Percentiles rank a stretch among this genome's conserved stretches.
phyloP scores from a whole-genome alignment of 768 basidiomycete species.

The Lyophyllum semitale region DNA sequence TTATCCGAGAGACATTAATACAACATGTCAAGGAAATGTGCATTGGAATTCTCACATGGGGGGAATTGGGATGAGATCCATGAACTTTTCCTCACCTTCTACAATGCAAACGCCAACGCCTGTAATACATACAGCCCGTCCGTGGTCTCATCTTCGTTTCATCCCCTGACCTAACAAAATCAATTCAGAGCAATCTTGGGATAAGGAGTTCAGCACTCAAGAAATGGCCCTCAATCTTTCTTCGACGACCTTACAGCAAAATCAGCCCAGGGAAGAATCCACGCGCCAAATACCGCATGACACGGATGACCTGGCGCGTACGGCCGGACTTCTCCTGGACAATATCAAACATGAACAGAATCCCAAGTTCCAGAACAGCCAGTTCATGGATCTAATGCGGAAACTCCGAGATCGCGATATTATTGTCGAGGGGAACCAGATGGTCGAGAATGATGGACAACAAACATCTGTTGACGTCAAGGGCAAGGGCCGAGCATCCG shows the following conservation, averaged over 20 bases:
- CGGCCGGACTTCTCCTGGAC: slow-evolving; percentile 77
- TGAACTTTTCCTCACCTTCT: slow-evolving; percentile 32
- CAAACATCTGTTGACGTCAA: slow-evolving; percentile 46
- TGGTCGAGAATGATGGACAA: slow-evolving; percentile 59
- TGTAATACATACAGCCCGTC: slow-evolving; percentile 4
- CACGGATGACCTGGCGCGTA: slow-evolving; percentile 74
- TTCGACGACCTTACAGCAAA: slow-evolving; percentile 17
- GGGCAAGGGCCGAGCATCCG: slow-evolving; percentile 64
- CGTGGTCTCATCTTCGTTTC: slow-evolving; percentile 1
- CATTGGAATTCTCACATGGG: slow-evolving; percentile 42
- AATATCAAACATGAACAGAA: slow-evolving; percentile 76
- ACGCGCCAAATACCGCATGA: slow-evolving; percentile 31
- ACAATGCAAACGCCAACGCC: slow-evolving; percentile 27
- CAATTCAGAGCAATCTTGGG: slow-evolving; percentile 53
- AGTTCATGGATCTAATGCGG: slow-evolving; percentile 85
- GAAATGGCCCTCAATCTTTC: slow-evolving; percentile 35
- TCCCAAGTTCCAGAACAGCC: slow-evolving; percentile 83
- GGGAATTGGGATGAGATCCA: slow-evolving; percentile 39
- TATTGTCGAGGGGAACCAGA: slow-evolving; percentile 74
- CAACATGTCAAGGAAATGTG: slow-evolving; percentile 29
- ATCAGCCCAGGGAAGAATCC: slow-evolving; percentile 21
- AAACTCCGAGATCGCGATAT: slow-evolving; percentile 80
- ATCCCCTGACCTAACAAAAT: neutral
- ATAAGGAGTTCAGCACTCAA: slow-evolving; percentile 63
- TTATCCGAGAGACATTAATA: neutral